phyloP scores from a whole-genome alignment of 371 early-diverging fungal species.

The Rhizomucor miehei region DNA sequence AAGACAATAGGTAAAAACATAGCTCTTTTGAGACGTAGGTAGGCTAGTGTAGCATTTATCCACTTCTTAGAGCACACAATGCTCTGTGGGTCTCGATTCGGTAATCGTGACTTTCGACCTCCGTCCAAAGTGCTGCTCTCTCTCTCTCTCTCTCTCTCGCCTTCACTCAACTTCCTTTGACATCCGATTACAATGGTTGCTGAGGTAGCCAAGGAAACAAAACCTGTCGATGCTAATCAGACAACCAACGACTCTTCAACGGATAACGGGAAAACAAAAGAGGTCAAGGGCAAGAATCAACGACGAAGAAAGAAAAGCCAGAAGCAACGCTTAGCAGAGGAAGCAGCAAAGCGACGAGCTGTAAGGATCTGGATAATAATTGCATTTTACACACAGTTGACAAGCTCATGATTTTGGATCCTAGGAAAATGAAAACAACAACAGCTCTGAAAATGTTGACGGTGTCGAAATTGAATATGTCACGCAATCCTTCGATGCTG shows the following conservation, averaged over 20 bases:
- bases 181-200: constrained; percentile 2
- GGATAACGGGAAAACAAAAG: neutral
- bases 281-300: constrained; percentile 22
- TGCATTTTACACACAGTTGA: no score
- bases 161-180: no score
- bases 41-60: no score
- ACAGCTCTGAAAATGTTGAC: constrained; percentile 13
- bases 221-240: neutral
- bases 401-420: no score
- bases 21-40: no score
- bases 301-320: constrained; percentile 18
- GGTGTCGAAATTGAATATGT: constrained; percentile 50
- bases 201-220: constrained; percentile 5
- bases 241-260: neutral
- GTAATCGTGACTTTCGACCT: no score
- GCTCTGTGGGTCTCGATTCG: no score
- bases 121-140: no score
- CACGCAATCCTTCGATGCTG: constrained; percentile 36
- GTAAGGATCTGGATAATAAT: no score
- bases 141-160: no score
- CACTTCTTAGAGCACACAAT: no score
- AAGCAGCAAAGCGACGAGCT: constrained; percentile 39
- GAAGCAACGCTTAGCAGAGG: constrained; percentile 25
- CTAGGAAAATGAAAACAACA: constrained; percentile 3
- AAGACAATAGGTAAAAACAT: no score